phyloP scores from a whole-genome alignment of 139 green algal species.

The Picochlorum sp. region DNA sequence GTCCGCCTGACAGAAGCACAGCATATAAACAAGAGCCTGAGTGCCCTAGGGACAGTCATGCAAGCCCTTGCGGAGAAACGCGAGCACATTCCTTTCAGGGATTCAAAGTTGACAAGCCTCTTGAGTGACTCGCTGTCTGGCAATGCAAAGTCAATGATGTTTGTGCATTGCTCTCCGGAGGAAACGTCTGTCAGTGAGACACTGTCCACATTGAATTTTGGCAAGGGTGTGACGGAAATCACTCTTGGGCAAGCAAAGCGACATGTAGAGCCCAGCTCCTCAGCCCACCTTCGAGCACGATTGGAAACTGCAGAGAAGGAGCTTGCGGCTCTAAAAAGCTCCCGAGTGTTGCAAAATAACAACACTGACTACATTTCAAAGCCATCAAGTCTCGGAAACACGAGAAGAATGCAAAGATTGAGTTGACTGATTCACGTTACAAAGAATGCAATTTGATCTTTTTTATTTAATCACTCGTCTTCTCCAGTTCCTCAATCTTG shows the following conservation, averaged over 20 bases:
- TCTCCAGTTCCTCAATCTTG: background rate
- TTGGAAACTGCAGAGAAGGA: conserved; percentile 4
- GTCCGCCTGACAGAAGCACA: conserved; percentile 81
- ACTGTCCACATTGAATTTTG: conserved; percentile 83
- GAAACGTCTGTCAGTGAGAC: conserved; percentile 55
- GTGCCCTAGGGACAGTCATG: conserved; percentile 73
- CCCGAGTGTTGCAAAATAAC: too few species aligned
- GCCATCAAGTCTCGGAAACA: too few species aligned
- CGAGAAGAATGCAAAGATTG: background rate
- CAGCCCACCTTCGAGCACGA: background rate
- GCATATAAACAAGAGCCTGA: conserved; percentile 85
- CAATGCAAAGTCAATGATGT: conserved; percentile 86
- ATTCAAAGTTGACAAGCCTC: conserved; percentile 88
- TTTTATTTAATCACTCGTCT: background rate
- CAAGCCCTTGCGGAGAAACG: conserved; percentile 54
- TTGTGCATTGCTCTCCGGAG: conserved; percentile 84
- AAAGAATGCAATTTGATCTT: background rate
- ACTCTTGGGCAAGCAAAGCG: conserved; percentile 65
- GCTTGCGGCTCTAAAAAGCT: background rate
- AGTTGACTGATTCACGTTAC: background rate
- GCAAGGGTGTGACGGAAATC: conserved; percentile 69
- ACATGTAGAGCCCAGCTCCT: conserved; percentile 13
- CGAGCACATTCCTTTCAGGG: conserved; percentile 76
- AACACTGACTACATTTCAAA: too few species aligned
- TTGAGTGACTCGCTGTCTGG: conserved; percentile 78